Evolutionary conservation across 1,284 basidiomycete species (phyloP).

Genomic region (Mycosarcoma mackinlayi): DNA sequence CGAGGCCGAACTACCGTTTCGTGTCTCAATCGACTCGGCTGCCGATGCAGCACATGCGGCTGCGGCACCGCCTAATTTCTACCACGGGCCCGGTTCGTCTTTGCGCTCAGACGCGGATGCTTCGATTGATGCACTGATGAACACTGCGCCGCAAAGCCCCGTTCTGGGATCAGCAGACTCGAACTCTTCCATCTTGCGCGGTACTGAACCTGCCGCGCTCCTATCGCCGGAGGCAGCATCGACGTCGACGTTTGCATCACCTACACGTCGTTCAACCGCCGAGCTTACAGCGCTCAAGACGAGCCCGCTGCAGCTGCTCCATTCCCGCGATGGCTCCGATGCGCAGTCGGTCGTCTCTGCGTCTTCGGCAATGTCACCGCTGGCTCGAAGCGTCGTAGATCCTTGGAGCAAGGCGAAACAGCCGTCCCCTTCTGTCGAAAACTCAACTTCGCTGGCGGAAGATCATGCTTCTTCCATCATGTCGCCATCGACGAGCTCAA

Average conservation of each 20-base stretch:
- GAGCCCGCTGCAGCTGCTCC: conserved; percentile 3
- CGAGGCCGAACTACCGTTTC: conserved; percentile 39
- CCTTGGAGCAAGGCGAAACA: conserved; percentile 14
- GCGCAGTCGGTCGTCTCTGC: conserved; percentile 27
- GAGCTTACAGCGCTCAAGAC: conserved; percentile 12
- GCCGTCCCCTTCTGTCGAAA: conserved; percentile 1
- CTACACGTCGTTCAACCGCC: conserved; percentile 2
- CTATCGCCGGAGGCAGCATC: conserved; percentile 23
- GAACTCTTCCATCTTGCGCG: not conserved
- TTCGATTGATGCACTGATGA: conserved; percentile 16
- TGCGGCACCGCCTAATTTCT: conserved; percentile 45
- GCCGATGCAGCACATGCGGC: conserved; percentile 53
- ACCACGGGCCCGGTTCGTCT: conserved; percentile 27
- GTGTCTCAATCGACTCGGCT: conserved; percentile 56
- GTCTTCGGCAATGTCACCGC: conserved; percentile 37
- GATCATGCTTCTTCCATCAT: not conserved
- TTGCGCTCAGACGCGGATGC: conserved; percentile 16
- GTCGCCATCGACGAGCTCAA: not conserved
- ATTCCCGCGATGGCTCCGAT: conserved; percentile 34
- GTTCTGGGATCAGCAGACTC: conserved; percentile 2
- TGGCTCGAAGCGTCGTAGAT: conserved; percentile 40
- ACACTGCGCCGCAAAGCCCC: conserved; percentile 19
- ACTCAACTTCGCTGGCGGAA: not conserved
- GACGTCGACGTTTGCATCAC: conserved; percentile 13
- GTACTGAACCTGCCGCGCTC: conserved; percentile 2